phyloP scores from a whole-genome alignment of 768 basidiomycete species.

The Exsudoporus frostii region DNA sequence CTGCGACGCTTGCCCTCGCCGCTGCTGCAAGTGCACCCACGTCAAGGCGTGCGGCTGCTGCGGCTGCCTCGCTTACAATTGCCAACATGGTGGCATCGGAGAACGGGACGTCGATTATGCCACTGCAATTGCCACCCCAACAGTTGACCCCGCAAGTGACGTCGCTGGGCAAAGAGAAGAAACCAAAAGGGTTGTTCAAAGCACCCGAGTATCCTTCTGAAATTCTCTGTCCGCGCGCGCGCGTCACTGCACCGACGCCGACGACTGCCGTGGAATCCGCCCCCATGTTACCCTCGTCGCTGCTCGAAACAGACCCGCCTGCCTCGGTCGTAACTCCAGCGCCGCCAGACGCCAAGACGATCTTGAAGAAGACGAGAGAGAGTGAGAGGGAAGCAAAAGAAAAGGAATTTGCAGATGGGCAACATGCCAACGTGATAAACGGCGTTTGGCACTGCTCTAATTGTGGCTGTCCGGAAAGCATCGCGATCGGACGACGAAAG shows the following conservation, averaged over 20 bases:
- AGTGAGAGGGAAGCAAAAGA: slow-evolving; percentile 81
- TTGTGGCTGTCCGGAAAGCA: slow-evolving; percentile 85
- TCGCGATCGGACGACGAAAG: slow-evolving; percentile 83
- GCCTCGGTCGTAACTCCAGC: slow-evolving; percentile 29
- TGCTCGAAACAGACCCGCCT: slow-evolving; percentile 60
- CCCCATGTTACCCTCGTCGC: slow-evolving; percentile 47
- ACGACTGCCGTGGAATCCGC: slow-evolving; percentile 68
- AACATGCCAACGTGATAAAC: slow-evolving; percentile 76
- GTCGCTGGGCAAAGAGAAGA: slow-evolving; percentile 57
- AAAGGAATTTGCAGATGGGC: slow-evolving; percentile 77
- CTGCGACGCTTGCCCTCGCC: slow-evolving; percentile 64
- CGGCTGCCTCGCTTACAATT: slow-evolving; percentile 78
- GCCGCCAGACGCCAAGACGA: slow-evolving; percentile 46
- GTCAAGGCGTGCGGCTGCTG: slow-evolving; percentile 80
- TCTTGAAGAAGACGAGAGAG: slow-evolving; percentile 66
- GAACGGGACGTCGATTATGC: slow-evolving; percentile 63
- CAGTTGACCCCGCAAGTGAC: slow-evolving; percentile 31
- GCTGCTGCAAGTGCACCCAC: slow-evolving; percentile 65
- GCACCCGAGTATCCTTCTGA: slow-evolving; percentile 54
- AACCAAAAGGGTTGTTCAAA: slow-evolving; percentile 70
- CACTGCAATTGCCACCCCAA: slow-evolving; percentile 43
- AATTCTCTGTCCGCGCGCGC: slow-evolving; percentile 60
- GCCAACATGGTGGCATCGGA: slow-evolving; percentile 92
- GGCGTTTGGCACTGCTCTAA: slow-evolving; percentile 95
- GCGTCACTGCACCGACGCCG: slow-evolving; percentile 54